Percentiles rank a stretch among this genome's conserved stretches.
phyloP scores from a whole-genome alignment of 306 rosid species.

The Phaseolus lunatus region DNA sequence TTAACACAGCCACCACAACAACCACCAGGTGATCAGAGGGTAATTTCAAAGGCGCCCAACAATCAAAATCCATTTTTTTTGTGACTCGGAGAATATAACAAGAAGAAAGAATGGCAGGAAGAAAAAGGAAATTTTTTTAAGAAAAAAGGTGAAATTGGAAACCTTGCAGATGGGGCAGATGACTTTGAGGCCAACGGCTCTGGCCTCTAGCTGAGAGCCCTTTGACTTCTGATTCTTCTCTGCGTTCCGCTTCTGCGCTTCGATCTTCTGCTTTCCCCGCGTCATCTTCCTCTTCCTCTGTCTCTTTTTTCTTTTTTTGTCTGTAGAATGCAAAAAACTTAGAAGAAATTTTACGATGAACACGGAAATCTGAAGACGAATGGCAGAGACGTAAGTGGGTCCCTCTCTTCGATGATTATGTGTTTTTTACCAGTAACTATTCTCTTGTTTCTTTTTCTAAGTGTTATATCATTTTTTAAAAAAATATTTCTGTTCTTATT shows the following conservation, averaged over 20 bases:
- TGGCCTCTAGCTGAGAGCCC: constrained; percentile 91
- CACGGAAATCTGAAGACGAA: neutral
- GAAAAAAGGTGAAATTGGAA: neutral
- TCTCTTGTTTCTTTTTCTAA: too few species aligned
- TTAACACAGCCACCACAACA: neutral
- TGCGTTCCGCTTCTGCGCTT: constrained; percentile 85
- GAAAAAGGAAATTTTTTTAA: neutral
- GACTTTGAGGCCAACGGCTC: constrained; percentile 86
- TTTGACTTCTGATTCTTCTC: constrained; percentile 83
- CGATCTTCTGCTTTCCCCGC: constrained; percentile 97
- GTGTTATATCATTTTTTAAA: too few species aligned
- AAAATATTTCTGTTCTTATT: too few species aligned
- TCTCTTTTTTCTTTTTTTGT: too few species aligned
- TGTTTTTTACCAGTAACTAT: neutral
- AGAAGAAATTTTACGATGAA: constrained; percentile 1
- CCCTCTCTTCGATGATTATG: neutral
- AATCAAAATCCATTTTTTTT: neutral
- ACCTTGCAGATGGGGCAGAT: constrained; percentile 95
- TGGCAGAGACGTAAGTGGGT: constrained; percentile 3
- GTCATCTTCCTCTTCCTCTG: constrained; percentile 58
- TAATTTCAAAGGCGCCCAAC: neutral
- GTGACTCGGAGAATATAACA: neutral
- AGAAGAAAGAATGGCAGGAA: too few species aligned
- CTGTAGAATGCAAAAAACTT: neutral
- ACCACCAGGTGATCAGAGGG: neutral